Evolutionary conservation across 1,284 basidiomycete species (phyloP), one percentile per base, ranked within the genome.

Genomic region (Microbotryomycetes sp.): DNA sequence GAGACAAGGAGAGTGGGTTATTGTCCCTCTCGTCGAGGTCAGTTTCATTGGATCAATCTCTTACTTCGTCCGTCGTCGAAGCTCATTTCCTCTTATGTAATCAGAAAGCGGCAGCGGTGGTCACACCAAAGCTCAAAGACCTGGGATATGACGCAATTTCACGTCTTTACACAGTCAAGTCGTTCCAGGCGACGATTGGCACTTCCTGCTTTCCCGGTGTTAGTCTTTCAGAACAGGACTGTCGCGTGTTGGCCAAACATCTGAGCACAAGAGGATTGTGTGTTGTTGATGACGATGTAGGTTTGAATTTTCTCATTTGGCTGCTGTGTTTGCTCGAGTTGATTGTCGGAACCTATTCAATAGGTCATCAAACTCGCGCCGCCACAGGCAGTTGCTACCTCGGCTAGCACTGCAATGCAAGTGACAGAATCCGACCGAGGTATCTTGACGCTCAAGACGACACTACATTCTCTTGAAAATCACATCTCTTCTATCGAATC

Each of bases 11-110:
- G 64, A 62, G 16, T 71, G 63, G 57, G 69, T 70, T n/a, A 58
- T 70, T n/a, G 58, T 60, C 16, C 64, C 65, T 9, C 58, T 68
- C 6, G 59, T 72, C 47, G 63, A 72, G 63, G 69, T 72, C 19
- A 42, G 65, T 32, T n/a, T n/a, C n/a, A n/a, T n/a, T n/a, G n/a
- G n/a, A n/a, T n/a, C n/a, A n/a, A n/a, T n/a, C n/a, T 14, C 31
- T 46, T 30, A 1, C 22, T 15, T 25, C 45, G 14, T 42, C 7
- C 25, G 1, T 9, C 26, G 1, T 4, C 23, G 3, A 22, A 15
- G 36, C 32, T 49, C 6, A 45, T 42, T 3, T 6, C 29, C 19
- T n/a, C 4, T 23, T 16, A 29, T 6, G n/a, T 6, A 14, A 23
- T 12, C 53, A 68, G 66, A 59, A 51, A 47, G 62, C 64, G 7